phyloP scores from a whole-genome alignment of 805 yeast genomes.

The Debaryomyces maramus region DNA sequence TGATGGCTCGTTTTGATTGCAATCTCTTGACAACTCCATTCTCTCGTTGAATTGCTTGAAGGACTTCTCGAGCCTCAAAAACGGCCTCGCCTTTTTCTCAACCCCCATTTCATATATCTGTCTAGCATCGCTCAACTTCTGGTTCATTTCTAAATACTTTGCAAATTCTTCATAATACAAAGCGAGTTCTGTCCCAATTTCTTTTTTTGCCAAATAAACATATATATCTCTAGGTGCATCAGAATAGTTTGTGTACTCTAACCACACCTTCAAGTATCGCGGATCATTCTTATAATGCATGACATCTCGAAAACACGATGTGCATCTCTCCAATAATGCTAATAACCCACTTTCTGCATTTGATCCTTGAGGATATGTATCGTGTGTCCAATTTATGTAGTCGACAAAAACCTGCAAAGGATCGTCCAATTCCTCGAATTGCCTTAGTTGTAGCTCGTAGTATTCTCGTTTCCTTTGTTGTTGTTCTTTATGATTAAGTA shows the following conservation, averaged over 20 bases:
- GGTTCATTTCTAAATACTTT: constrained; percentile 51
- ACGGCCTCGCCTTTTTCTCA: constrained; percentile 64
- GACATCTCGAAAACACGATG: constrained; percentile 64
- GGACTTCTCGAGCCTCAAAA: constrained; percentile 29
- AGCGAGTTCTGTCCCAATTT: constrained; percentile 68
- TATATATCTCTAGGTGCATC: constrained; percentile 73
- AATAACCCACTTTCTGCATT: constrained; percentile 66
- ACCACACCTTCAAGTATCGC: constrained; percentile 78
- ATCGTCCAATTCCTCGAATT: constrained; percentile 70
- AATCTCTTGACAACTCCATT: constrained; percentile 19
- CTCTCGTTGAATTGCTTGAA: constrained; percentile 48
- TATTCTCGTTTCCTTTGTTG: constrained; percentile 36
- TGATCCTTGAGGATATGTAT: constrained; percentile 60
- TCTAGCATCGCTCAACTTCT: constrained; percentile 53
- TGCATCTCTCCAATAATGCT: constrained; percentile 65
- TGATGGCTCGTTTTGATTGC: constrained; percentile 6
- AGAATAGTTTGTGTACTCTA: constrained; percentile 67
- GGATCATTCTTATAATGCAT: constrained; percentile 77
- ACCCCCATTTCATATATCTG: constrained; percentile 62
- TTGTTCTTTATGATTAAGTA: constrained; percentile 22
- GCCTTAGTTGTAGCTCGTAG: constrained; percentile 51
- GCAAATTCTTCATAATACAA: constrained; percentile 81
- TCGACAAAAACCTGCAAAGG: constrained; percentile 77
- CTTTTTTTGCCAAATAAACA: constrained; percentile 65
- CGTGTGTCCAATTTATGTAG: constrained; percentile 72